Conservation (phyloP, 441 rosid genomes). For the Euphorbia celastroides region DNA sequence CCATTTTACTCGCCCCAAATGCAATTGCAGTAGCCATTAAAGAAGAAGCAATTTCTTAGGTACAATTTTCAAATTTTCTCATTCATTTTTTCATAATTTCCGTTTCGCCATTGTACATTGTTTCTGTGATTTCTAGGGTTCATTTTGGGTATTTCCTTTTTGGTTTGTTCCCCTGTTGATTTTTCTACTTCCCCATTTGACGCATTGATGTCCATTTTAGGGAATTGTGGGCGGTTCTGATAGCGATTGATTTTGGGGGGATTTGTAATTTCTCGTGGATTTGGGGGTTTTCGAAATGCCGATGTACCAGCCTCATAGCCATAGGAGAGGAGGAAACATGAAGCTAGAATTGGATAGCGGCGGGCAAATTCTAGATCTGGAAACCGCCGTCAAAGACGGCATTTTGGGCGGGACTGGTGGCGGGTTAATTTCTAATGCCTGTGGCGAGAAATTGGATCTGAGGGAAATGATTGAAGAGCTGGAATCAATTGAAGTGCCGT, state of each 20-base stretch:
- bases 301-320: not conserved
- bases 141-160: not conserved
- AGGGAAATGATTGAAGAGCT: constrained; percentile 69
- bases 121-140: not conserved
- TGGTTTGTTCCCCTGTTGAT: constrained; percentile 1
- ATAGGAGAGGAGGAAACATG: not conserved
- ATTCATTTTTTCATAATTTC: not conserved
- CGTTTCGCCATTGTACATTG: not conserved
- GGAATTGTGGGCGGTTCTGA: constrained; percentile 21
- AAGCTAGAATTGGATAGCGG: constrained; percentile 15
- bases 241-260: constrained; percentile 4
- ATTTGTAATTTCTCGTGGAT: constrained; percentile 15
- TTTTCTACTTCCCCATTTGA: constrained; percentile 23
- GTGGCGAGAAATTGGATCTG: constrained; percentile 65
- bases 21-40: not conserved
- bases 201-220: constrained; percentile 20
- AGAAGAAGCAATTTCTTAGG: not conserved
- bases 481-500: constrained; percentile 51
- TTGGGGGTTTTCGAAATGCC: constrained; percentile 19
- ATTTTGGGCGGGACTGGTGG: constrained; percentile 51
- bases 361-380: constrained; percentile 75
- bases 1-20: constrained; percentile 1
- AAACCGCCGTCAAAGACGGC: constrained; percentile 81
- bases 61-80: not conserved
- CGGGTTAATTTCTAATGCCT: constrained; percentile 23